Evolutionary conservation across 2,329 filamentous ascomycete species (phyloP), one percentile per base, ranked within the genome.

Genomic region (Lachnellula hyalina): DNA sequence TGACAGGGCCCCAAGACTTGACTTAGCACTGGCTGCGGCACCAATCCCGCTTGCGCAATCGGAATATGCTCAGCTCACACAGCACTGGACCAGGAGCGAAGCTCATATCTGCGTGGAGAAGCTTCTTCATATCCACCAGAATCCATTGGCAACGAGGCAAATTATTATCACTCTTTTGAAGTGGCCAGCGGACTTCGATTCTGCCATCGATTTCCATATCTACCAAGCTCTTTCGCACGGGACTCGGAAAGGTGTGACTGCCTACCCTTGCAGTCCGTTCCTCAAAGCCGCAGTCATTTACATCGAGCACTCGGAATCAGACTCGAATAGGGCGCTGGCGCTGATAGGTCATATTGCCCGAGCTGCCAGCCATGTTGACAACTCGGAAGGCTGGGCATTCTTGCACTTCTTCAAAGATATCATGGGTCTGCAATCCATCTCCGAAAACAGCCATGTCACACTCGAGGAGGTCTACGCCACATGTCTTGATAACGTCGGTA

Each of bases 61-160:
- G 0, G 82, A 85, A 63, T 70, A 77, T 12, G 69, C 74, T 28
- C 61, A 77, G 2, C 59, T 84, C 2, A 71, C 76, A 54, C 68
- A 68, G 36, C 72, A 77, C 36, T 77, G 74, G 72, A 65, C 67
- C 59, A 63, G 68, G 48, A 65, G 54, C 35, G 60, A 62, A 23
- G 59, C 65, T 4, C 82, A 79, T 58, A 72, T 83, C n/a, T 82
- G 87, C 51, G 67, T 86, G 23, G 82, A 84, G 65, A 89, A 87
- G 66, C 74, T 91, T 25, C 74, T 91, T 28, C 73, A 75, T 19
- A 75, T 87, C 48, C 78, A 85, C 58, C 80, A 85, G 64, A 84
- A 83, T 52, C 68, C 71, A 0, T 59, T 66, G 1, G 73, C 74
- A 2, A 82, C 80, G 1, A 74, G 79, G 49, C 72, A 71, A 12